A percentile compares a stretch with the other conserved stretches of the same genome.
Evolutionary conservation across 2,329 filamentous ascomycete species (phyloP).

Genomic region (Talaromyces marneffei): DNA sequence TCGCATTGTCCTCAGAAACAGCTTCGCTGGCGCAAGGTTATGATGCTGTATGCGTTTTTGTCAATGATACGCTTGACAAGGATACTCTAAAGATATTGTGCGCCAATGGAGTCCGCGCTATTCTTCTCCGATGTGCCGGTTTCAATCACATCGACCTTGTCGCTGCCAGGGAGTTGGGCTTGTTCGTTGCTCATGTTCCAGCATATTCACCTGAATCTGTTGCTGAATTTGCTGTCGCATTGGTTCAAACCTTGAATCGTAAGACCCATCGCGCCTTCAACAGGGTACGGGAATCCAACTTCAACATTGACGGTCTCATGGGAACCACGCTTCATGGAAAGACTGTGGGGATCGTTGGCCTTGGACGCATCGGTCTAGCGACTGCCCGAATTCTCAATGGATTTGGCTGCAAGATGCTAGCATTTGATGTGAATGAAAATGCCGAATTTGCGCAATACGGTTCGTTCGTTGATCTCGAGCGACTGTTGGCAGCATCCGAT

Average conservation of each 20-base stretch:
- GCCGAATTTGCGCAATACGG: slow-evolving; percentile 48
- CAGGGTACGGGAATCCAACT: slow-evolving; percentile 63
- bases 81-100: slow-evolving; percentile 50
- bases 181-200: slow-evolving; percentile 62
- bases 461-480: slow-evolving; percentile 49
- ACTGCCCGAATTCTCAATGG: slow-evolving; percentile 58
- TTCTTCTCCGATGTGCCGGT: slow-evolving; percentile 62
- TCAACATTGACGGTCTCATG: slow-evolving; percentile 55
- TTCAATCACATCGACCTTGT: slow-evolving; percentile 62
- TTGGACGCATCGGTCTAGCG: slow-evolving; percentile 60
- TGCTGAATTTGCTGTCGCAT: slow-evolving; percentile 62
- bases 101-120: slow-evolving; percentile 48
- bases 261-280: slow-evolving; percentile 64
- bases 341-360: slow-evolving; percentile 61
- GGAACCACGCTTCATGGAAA: slow-evolving; percentile 56
- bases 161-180: slow-evolving; percentile 48
- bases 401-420: slow-evolving; percentile 59
- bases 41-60: slow-evolving; percentile 61
- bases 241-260: slow-evolving; percentile 62
- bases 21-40: slow-evolving; percentile 49
- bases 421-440: slow-evolving; percentile 53
- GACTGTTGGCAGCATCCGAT: slow-evolving; percentile 52
- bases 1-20: slow-evolving; percentile 52
- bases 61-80: slow-evolving; percentile 56
- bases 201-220: slow-evolving; percentile 65